A percentile compares a stretch with the other conserved stretches of the same genome.
These are phyloP conservation scores for Lanmaoa pseudosensibilis DNA, from an alignment of 768 basidiomycete genomes.

Conservation along the genomic window DNA sequence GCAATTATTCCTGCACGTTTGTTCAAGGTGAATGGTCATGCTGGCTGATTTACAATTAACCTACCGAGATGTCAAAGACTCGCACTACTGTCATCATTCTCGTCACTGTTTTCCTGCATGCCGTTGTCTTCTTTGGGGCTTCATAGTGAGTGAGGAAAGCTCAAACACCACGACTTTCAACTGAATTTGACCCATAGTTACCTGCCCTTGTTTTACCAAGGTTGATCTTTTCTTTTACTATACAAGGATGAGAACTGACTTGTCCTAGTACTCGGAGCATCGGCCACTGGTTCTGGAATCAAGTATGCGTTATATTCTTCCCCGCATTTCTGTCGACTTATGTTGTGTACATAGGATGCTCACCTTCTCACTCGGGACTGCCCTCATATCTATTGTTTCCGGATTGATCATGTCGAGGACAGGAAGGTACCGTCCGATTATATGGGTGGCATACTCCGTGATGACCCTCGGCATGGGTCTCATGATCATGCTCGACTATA, in stretches of 20 bases:
- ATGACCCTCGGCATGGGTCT: constrained; percentile 69
- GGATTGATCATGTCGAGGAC: constrained; percentile 59
- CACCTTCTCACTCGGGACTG: constrained; percentile 63
- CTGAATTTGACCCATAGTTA: constrained; percentile 37
- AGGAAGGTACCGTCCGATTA: constrained; percentile 57
- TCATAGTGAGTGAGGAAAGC: constrained; percentile 23
- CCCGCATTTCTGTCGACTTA: neutral
- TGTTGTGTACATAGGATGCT: constrained; percentile 55
- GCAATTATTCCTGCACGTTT: constrained; percentile 75
- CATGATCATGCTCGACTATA: constrained; percentile 67
- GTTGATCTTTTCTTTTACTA: neutral
- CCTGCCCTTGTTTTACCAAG: constrained; percentile 75
- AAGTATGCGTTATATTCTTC: constrained; percentile 40
- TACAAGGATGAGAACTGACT: constrained; percentile 6
- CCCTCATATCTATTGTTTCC: constrained; percentile 52
- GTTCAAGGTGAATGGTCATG: constrained; percentile 51
- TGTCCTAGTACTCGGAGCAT: constrained; percentile 57
- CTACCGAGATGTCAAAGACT: constrained; percentile 43
- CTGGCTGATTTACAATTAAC: neutral
- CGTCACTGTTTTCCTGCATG: constrained; percentile 61
- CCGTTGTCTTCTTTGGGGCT: constrained; percentile 56
- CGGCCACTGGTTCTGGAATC: constrained; percentile 69
- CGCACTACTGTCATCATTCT: constrained; percentile 68
- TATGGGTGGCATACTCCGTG: constrained; percentile 60
- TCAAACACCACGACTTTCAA: neutral